Conservation (phyloP, 306 rosid genomes). For the Trichosanthes cucumerina region DNA sequence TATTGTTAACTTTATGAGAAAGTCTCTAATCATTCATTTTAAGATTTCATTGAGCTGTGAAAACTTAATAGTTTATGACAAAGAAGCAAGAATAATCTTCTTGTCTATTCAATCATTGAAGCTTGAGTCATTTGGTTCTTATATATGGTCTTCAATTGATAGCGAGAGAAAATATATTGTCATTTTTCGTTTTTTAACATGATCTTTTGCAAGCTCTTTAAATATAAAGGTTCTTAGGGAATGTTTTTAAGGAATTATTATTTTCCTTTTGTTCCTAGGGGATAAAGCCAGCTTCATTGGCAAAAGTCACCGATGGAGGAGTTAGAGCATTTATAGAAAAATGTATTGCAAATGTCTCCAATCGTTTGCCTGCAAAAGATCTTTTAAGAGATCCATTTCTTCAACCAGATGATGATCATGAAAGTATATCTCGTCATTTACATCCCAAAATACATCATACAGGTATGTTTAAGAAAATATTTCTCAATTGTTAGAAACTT, state of each 20-base stretch:
- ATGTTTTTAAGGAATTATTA: not conserved
- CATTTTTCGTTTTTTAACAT: not conserved
- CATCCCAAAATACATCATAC: conserved; percentile 18
- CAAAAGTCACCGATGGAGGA: conserved; percentile 54
- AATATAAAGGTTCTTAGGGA: not conserved
- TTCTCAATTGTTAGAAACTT: not conserved
- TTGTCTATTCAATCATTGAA: not conserved
- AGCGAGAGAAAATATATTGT: not conserved
- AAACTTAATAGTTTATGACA: not conserved
- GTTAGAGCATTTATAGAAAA: conserved; percentile 76
- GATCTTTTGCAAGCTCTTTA: not conserved
- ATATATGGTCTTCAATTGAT: not conserved
- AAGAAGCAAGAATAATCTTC: not conserved
- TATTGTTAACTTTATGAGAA: not conserved
- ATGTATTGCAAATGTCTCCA: conserved; percentile 66
- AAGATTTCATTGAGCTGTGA: not conserved
- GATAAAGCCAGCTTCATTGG: conserved; percentile 81
- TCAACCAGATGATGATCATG: conserved; percentile 41
- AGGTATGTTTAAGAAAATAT: conserved; percentile 21
- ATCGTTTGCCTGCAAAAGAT: conserved; percentile 73
- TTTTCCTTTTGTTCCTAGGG: conserved; percentile 46
- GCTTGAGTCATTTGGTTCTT: not conserved
- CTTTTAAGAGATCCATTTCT: conserved; percentile 86
- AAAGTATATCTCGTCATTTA: conserved; percentile 37
- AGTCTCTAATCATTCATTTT: not conserved